Evolutionary conservation across 768 basidiomycete genomes (phyloP).

Genomic region (Dentipellis sp.): DNA sequence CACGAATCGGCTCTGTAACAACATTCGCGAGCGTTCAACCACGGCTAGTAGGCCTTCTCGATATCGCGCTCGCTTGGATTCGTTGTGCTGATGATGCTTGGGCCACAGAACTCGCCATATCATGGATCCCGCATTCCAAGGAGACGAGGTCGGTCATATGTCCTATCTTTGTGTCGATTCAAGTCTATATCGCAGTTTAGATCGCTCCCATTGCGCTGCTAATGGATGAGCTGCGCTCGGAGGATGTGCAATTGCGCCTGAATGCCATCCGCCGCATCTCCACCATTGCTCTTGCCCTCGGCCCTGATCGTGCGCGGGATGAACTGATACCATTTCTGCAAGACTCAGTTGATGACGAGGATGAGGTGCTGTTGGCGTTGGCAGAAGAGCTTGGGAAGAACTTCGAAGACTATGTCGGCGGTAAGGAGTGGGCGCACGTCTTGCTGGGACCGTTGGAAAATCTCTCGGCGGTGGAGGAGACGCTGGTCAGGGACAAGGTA

Average conservation of each 20-base stretch:
- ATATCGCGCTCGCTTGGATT: not conserved
- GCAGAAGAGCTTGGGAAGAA: conserved; percentile 90
- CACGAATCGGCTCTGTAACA: not conserved
- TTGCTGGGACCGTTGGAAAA: conserved; percentile 91
- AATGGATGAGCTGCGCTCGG: conserved; percentile 96
- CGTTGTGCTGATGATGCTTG: not conserved
- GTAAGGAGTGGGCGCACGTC: conserved; percentile 76
- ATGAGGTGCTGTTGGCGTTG: conserved; percentile 91
- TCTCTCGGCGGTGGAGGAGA: conserved; percentile 94
- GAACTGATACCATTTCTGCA: conserved; percentile 96
- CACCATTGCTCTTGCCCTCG: conserved; percentile 95
- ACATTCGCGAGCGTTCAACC: not conserved
- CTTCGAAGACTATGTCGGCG: conserved; percentile 94
- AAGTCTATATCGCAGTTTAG: conserved; percentile 25
- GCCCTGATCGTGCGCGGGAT: conserved; percentile 88
- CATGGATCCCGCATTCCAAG: conserved; percentile 60
- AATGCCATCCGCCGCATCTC: conserved; percentile 97
- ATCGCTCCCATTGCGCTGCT: conserved; percentile 93
- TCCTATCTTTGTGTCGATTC: conserved; percentile 1
- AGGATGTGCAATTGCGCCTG: conserved; percentile 92
- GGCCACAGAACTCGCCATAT: conserved; percentile 15
- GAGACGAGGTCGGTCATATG: conserved; percentile 53
- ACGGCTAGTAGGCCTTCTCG: not conserved
- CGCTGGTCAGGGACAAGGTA: conserved; percentile 95
- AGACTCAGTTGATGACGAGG: conserved; percentile 99